Evolutionary conservation across 1,284 basidiomycete species (phyloP), one percentile per base, ranked within the genome.

Genomic region (Takashimella koratensis): DNA sequence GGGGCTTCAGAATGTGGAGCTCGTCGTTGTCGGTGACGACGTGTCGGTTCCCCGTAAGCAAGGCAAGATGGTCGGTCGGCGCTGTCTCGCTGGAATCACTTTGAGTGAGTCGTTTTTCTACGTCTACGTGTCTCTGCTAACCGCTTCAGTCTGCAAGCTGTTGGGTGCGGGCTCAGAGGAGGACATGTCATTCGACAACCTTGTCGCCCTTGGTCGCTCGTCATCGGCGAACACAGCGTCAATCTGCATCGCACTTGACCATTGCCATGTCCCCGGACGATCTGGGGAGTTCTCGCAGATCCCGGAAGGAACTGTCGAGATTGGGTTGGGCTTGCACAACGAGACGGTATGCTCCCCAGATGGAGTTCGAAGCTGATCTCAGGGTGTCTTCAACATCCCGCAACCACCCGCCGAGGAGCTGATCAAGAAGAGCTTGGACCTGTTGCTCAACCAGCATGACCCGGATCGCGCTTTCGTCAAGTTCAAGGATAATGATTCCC

Each of bases 321-420:
- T 79, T 52, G 78, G 78, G 42, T 68, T 79, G 51, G 78, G 78
- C 36, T 66, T 79, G 53, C 78, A 79, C 66, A 79, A 79, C 65
- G 78, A 79, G 73, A 77, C 78, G 24, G 77, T 77, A 51, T 65
- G 77, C 56, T 3, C 10, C 30, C 56, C 64, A 65, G 13, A n/a
- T 26, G 19, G 10, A 47, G 26, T 24, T 25, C 24, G 24, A 21
- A 64, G 30, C 5, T 23, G 25, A 19, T 43, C 36, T 21, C 20
- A 72, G 70, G 73, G 73, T 40, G 70, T 75, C 19, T 71, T 71
- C 63, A 72, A 71, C 56, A 62, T 73, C 47, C 47, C 66, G 21
- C 65, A 66, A 44, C 71, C 71, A 1, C 41, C 56, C 6, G 62
- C 67, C 4, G 70, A 71, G 47, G 68, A 67, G 11, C 55, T 73